A percentile compares a stretch with the other conserved stretches of the same genome.
Evolutionary conservation across 148 eudicot species (phyloP).

Genomic region (Nepenthes gracilis): DNA sequence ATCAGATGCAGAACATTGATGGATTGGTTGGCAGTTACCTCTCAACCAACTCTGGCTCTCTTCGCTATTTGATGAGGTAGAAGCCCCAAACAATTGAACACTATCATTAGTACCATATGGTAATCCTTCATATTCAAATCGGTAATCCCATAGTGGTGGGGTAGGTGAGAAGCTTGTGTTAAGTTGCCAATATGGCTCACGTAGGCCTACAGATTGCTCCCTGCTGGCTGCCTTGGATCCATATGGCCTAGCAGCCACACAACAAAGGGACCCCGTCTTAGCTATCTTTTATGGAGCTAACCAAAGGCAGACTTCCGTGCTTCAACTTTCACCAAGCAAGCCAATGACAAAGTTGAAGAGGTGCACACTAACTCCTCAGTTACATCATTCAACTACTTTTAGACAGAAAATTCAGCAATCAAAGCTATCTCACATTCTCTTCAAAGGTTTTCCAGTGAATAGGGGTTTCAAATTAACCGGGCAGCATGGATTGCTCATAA

Average conservation of each 20-base stretch:
- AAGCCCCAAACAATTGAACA: slow-evolving; percentile 61
- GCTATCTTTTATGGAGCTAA: slow-evolving; percentile 49
- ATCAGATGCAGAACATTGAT: slow-evolving; percentile 57
- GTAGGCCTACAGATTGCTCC: slow-evolving; percentile 81
- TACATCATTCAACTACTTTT: neutral
- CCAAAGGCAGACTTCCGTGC: slow-evolving; percentile 13
- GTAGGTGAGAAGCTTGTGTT: slow-evolving; percentile 94
- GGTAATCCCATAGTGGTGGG: slow-evolving; percentile 73
- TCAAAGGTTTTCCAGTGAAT: too few relatives aligned
- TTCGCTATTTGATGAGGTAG: slow-evolving; percentile 77
- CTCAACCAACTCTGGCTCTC: slow-evolving; percentile 85
- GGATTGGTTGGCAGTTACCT: slow-evolving; percentile 40
- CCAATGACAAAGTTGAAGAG: neutral
- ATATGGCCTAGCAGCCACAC: slow-evolving; percentile 99
- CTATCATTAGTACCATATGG: slow-evolving; percentile 78
- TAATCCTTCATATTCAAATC: slow-evolving; percentile 53
- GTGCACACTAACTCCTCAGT: slow-evolving; percentile 6
- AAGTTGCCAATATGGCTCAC: slow-evolving; percentile 89
- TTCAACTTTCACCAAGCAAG: slow-evolving; percentile 11
- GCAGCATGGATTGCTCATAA: too few relatives aligned
- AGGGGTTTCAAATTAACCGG: too few relatives aligned
- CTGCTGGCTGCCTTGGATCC: slow-evolving; percentile 68
- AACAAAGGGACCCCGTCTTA: slow-evolving; percentile 99
- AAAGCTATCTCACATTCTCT: too few relatives aligned
- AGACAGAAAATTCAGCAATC: too few relatives aligned